Conservation (phyloP, 768 basidiomycete species). For the Calvatia gigantea region DNA sequence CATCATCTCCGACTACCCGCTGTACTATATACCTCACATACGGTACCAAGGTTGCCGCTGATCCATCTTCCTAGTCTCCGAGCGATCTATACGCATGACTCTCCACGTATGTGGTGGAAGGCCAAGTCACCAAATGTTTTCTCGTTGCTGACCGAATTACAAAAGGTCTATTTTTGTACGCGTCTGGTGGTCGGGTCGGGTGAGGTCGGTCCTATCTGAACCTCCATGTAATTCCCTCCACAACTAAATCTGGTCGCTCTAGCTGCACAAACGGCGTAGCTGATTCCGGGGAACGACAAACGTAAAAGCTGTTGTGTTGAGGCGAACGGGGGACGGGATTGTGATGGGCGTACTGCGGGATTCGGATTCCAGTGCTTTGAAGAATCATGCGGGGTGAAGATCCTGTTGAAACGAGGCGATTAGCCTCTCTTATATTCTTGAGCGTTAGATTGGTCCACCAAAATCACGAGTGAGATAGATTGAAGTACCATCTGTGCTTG, state of each 20-base stretch:
- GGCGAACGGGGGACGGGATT: not conserved
- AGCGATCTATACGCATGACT: not conserved
- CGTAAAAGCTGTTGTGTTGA: not conserved
- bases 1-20: too few species aligned
- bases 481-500: too few species aligned
- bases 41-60: not conserved
- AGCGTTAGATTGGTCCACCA: not conserved
- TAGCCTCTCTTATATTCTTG: too few species aligned
- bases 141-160: not conserved
- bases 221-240: not conserved
- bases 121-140: not conserved
- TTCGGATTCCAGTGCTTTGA: too few species aligned
- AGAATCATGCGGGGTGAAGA: too few species aligned
- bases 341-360: too few species aligned
- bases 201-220: not conserved
- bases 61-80: not conserved
- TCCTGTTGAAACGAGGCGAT: too few species aligned
- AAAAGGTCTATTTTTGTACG: not conserved
- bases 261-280: not conserved
- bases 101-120: not conserved
- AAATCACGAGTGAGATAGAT: too few species aligned
- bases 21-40: not conserved
- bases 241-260: not conserved
- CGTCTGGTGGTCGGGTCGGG: not conserved
- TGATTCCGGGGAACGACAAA: not conserved